A percentile compares a stretch with the other conserved stretches of the same genome.
These are phyloP conservation scores for Saccharomyces uvarum DNA, from an alignment of 1,139 yeast genomes.

Conservation along the genomic window DNA sequence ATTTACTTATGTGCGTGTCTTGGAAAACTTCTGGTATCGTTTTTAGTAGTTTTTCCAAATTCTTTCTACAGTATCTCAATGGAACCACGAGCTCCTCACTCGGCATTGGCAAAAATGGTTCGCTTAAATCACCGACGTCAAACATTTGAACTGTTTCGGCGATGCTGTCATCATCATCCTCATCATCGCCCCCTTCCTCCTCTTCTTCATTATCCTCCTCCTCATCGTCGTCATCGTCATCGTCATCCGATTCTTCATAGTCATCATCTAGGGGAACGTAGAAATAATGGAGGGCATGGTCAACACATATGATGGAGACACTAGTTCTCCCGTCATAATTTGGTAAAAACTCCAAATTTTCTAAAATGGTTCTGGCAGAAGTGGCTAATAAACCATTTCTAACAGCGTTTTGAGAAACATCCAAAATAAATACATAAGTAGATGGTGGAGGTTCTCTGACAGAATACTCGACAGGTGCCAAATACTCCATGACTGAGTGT, in stretches of 20 bases:
- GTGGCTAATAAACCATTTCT: conserved; percentile 79
- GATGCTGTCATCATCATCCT: background rate
- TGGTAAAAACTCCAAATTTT: conserved; percentile 82
- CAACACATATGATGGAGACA: conserved; percentile 83
- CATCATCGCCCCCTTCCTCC: background rate
- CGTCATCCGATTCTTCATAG: conserved; percentile 47
- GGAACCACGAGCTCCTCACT: conserved; percentile 66
- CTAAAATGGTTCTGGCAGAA: conserved; percentile 78
- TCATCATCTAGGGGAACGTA: conserved; percentile 49
- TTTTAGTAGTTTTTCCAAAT: conserved; percentile 66
- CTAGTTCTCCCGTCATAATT: conserved; percentile 77
- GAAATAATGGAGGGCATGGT: conserved; percentile 77
- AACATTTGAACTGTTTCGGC: conserved; percentile 37
- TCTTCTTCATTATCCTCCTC: conserved; percentile 28
- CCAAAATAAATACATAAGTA: conserved; percentile 78
- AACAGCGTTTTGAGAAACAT: conserved; percentile 75
- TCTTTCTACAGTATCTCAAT: conserved; percentile 59
- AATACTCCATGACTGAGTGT: conserved; percentile 80
- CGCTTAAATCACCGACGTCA: conserved; percentile 85
- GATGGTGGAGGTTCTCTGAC: conserved; percentile 95
- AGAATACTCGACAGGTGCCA: conserved; percentile 91
- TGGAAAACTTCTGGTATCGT: conserved; percentile 69
- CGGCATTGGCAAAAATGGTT: conserved; percentile 87
- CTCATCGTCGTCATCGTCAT: background rate
- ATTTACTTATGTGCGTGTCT: conserved; percentile 48